Evolutionary conservation across 108 stramenopile genomes (phyloP).

Genomic region (Cyclotella baltica): DNA sequence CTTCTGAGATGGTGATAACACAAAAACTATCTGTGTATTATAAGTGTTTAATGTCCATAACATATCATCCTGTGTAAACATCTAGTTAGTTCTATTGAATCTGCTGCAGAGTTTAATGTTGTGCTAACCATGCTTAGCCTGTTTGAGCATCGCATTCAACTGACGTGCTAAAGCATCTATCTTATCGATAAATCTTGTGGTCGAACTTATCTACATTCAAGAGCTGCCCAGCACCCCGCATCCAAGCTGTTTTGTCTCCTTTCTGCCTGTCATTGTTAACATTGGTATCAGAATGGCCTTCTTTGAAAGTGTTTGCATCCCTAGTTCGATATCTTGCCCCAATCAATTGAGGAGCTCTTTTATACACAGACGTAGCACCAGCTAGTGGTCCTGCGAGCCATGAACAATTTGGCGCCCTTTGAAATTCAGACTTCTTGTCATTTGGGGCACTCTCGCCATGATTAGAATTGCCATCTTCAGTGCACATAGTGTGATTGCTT

Average conservation of each 20-base stretch:
- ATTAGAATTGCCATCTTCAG: background rate
- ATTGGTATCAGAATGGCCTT: background rate
- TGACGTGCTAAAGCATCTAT: background rate
- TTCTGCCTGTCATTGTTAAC: background rate
- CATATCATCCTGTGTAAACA: no score
- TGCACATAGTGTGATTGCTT: conserved; percentile 2
- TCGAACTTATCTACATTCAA: background rate
- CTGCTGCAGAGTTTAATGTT: no score
- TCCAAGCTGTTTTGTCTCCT: background rate
- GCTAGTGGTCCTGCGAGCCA: conserved; percentile 21
- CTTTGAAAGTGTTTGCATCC: background rate
- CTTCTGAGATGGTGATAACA: no score
- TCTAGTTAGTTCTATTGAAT: no score
- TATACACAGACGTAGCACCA: conserved; percentile 1
- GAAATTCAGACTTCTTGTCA: conserved; percentile 14
- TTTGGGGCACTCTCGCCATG: background rate
- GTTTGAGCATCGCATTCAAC: background rate
- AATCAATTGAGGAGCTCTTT: background rate
- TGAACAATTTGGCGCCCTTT: conserved; percentile 1
- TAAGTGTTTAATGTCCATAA: no score
- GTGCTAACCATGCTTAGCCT: background rate
- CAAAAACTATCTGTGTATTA: no score
- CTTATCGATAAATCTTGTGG: background rate
- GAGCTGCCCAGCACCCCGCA: background rate
- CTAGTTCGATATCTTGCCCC: no score